These are phyloP conservation scores for Camellia oleifera DNA, from an alignment of 179 eudicot genomes.

Conservation along the genomic window DNA sequence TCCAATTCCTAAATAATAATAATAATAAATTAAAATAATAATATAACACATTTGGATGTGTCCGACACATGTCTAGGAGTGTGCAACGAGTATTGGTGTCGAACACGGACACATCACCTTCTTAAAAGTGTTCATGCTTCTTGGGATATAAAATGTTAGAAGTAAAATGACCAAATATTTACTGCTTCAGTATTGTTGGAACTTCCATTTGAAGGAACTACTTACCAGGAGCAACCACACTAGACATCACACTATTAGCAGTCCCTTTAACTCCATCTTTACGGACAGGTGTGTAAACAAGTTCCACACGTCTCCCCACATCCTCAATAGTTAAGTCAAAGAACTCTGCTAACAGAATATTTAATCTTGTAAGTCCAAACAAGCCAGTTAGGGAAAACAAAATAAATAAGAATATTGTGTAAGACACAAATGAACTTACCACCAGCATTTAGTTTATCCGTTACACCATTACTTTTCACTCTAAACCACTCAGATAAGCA, in stretches of 20 bases:
- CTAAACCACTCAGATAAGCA: slow-evolving; percentile 86
- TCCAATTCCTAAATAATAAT: too few relatives aligned
- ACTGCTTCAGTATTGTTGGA: neutral
- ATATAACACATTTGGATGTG: too few relatives aligned
- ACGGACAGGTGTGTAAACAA: slow-evolving; percentile 81
- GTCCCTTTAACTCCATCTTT: slow-evolving; percentile 66
- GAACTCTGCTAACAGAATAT: slow-evolving; percentile 44
- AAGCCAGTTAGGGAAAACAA: neutral
- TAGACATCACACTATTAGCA: slow-evolving; percentile 49
- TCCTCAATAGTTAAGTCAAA: slow-evolving; percentile 70
- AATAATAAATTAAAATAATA: too few relatives aligned
- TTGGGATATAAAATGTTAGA: neutral
- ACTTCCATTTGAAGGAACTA: slow-evolving; percentile 16
- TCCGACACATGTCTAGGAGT: too few relatives aligned
- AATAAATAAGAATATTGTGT: neutral
- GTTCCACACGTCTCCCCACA: slow-evolving; percentile 68
- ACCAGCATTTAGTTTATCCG: slow-evolving; percentile 54
- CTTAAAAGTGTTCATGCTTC: too few relatives aligned
- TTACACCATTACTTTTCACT: slow-evolving; percentile 53
- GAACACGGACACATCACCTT: too few relatives aligned
- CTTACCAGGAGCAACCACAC: slow-evolving; percentile 72
- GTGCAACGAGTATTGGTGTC: too few relatives aligned
- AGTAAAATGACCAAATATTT: neutral
- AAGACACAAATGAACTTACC: slow-evolving; percentile 38
- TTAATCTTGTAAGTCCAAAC: slow-evolving; percentile 14